Evolutionary conservation across 1,284 basidiomycete species (phyloP).

Genomic region (Clitocybe nebularis): DNA sequence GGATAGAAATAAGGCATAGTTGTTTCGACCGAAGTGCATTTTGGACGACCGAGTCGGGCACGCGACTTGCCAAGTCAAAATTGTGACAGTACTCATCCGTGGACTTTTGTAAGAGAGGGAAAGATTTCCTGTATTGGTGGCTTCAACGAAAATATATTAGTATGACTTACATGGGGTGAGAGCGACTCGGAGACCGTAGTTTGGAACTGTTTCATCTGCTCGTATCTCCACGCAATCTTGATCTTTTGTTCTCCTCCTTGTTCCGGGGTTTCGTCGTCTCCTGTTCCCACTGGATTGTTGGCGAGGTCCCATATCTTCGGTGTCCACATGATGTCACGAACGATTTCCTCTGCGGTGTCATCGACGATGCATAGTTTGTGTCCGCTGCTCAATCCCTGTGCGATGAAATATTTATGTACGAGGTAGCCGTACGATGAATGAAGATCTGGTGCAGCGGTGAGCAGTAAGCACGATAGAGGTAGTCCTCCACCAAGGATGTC

Average conservation of each 20-base stretch:
- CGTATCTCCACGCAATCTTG: constrained; percentile 96
- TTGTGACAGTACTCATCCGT: constrained; percentile 61
- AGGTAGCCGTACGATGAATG: constrained; percentile 87
- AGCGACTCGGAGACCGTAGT: constrained; percentile 67
- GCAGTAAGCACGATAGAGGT: constrained; percentile 75
- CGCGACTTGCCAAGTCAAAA: constrained; percentile 68
- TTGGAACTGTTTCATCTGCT: constrained; percentile 86
- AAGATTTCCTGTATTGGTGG: too few relatives aligned
- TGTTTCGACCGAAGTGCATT: constrained; percentile 34
- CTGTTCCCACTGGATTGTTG: constrained; percentile 25
- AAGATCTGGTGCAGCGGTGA: constrained; percentile 76
- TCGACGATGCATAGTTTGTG: constrained; percentile 74
- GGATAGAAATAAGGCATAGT: constrained; percentile 32
- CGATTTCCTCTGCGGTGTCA: constrained; percentile 49
- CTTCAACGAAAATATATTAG: too few relatives aligned
- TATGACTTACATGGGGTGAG: constrained; percentile 43
- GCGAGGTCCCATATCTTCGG: constrained; percentile 30
- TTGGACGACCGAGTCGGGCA: constrained; percentile 49
- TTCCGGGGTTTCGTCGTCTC: constrained; percentile 37
- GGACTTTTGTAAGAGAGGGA: too few relatives aligned
- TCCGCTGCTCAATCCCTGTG: constrained; percentile 76
- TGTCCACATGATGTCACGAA: constrained; percentile 78
- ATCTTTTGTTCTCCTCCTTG: constrained; percentile 43
- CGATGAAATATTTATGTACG: constrained; percentile 83
- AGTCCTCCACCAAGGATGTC: constrained; percentile 92